Evolutionary conservation across 139 green algal genomes (phyloP), one percentile per base, ranked within the genome.

Genomic region (Spirogloea muscicola): DNA sequence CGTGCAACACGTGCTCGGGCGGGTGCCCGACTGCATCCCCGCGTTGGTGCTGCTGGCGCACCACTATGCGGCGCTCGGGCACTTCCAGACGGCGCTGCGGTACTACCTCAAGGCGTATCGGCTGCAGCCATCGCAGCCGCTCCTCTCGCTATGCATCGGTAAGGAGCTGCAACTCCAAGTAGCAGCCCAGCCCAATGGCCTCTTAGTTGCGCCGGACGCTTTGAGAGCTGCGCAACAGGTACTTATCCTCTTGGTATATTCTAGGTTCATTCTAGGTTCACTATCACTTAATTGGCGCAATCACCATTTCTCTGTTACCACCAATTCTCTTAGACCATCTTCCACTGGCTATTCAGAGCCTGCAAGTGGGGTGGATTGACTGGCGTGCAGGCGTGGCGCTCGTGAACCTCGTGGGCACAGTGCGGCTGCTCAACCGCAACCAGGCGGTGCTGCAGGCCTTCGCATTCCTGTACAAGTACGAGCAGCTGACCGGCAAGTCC

Each of bases 401-500:
- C 3, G 58, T 79, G 25, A 33, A 72, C 21, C 58, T 49, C 7
- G 58, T 58, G 9, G 38, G 61, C 39, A 33, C 41, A 9, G n/a
- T n/a, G 33, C 43, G 71, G 2, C 21, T 72, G 3, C 9, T n/a
- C 10, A n/a, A 80, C 49, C 72, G 72, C 39, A 72, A 64, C 72
- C 59, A 46, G 41, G 13, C 3, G 2, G 38, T 68, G 3, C 62
- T 68, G 60, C 74, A 76, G 57, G 87, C 81, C 9, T 94, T 95
- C 78, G 87, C 91, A 1, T 89, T 93, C 68, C 63, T 95, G 55
- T 83, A 93, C 77, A 78, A 74, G 48, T 86, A 86, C 49, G 13
- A 68, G 39, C 29, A 33, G 29, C 44, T 67, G 46, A 33, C 77
- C 3, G 55, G 36, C 1, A 10, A 38, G 41, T 59, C 18, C 36